Evolutionary conservation across 1,139 yeast genomes (phyloP), one percentile per base, ranked within the genome.

Genomic region (Saccharomyces hybrid): DNA sequence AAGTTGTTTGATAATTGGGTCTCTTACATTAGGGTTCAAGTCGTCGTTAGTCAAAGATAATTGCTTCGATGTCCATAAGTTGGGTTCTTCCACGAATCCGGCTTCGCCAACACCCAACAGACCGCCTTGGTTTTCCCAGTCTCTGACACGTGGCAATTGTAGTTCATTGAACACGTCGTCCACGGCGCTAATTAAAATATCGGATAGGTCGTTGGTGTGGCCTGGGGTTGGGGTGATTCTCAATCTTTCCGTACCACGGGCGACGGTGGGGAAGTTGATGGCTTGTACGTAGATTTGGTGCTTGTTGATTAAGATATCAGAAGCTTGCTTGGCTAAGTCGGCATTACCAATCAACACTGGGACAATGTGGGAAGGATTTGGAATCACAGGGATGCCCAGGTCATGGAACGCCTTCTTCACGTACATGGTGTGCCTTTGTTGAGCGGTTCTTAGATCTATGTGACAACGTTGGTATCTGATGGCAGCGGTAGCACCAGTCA

Each of bases 211-310:
- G 56, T 83, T 78, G 32, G 83, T 81, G 72, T 93, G 99, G 54
- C 97, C 98, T 47, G 99, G 99, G 47, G 99, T 91, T 53, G 99
- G 98, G 20, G 99, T 93, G 68, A 93, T 85, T 75, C 99, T 84
- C 69, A 93, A 81, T 71, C 99, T 84, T 75, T 93, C 99, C 62
- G 90, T 85, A 58, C 99, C 99, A 67, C 88, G 85, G 44, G 97
- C 87, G 56, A 93, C 99, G 28, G 99, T 93, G 55, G 99, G 99
- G 82, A 87, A 93, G 76, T 93, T 93, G 72, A 93, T 93, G 53
- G 98, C 97, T 75, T 93, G 99, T 52, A 95, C 99, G 69, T 93
- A 93, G 69, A 93, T 91, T 63, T 81, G 79, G 74, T 91, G 88
- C 66, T 88, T 84, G 60, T 86, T 79, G 76, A 93, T 82, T 68